These are phyloP conservation scores for Phyllosticta paracitricarpa DNA, from an alignment of 2,329 filamentous ascomycete genomes.

Conservation along the genomic window DNA sequence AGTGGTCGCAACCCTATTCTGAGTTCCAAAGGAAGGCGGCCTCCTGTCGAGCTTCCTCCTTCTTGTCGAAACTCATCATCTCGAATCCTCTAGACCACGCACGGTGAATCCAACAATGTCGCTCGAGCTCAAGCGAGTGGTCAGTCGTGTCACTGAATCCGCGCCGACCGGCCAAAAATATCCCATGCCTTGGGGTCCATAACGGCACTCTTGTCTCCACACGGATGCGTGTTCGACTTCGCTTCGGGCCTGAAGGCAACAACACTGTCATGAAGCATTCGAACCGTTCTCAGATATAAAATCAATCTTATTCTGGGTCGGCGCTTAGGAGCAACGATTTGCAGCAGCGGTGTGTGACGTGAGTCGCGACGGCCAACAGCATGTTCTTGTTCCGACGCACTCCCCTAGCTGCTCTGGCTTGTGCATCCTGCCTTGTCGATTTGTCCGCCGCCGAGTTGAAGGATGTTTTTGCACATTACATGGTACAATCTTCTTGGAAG, in stretches of 20 bases:
- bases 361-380: neutral
- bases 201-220: neutral
- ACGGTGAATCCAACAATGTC: neutral
- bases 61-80: neutral
- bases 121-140: neutral
- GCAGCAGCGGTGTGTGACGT: neutral
- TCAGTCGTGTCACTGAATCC: neutral
- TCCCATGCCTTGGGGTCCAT: neutral
- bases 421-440: neutral
- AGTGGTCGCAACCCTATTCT: neutral
- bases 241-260: neutral
- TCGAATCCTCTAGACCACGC: neutral
- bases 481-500: neutral
- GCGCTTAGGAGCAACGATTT: neutral
- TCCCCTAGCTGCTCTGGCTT: neutral
- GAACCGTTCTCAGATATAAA: neutral
- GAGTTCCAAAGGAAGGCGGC: neutral
- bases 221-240: neutral
- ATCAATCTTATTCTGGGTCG: neutral
- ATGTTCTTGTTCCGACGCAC: neutral
- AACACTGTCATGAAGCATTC: neutral
- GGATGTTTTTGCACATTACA: slow-evolving; percentile 10
- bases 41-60: too few species aligned
- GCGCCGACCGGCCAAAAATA: neutral
- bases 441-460: neutral